Conservation (phyloP, 805 yeast genomes). For the Metschnikowia koreensis region DNA sequence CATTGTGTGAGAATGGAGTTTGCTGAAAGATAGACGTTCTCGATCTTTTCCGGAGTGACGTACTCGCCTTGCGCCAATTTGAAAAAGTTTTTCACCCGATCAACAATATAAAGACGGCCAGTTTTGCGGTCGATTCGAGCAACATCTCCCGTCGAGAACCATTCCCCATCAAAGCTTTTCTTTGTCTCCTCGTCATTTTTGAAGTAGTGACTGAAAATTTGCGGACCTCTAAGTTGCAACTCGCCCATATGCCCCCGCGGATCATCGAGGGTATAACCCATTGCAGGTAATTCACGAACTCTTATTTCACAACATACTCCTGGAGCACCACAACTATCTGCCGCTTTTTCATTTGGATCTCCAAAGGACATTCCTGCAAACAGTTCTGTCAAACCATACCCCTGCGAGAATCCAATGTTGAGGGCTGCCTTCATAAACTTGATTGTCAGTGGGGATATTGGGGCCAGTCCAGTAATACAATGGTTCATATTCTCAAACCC, state of each 20-base stretch:
- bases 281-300: slow-evolving; percentile 59
- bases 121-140: slow-evolving; percentile 21
- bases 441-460: slow-evolving; percentile 61
- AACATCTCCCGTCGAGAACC: slow-evolving; percentile 61
- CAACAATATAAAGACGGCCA: slow-evolving; percentile 57
- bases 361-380: slow-evolving; percentile 52
- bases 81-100: slow-evolving; percentile 77
- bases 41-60: slow-evolving; percentile 74
- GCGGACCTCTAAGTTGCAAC: slow-evolving; percentile 62
- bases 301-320: slow-evolving; percentile 52
- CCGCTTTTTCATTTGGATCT: slow-evolving; percentile 41
- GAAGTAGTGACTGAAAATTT: slow-evolving; percentile 54
- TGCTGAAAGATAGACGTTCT: slow-evolving; percentile 49
- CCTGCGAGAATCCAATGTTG: slow-evolving; percentile 58
- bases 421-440: slow-evolving; percentile 61
- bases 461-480: slow-evolving; percentile 58
- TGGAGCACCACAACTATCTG: slow-evolving; percentile 65
- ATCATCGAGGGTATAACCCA: slow-evolving; percentile 41
- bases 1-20: slow-evolving; percentile 17
- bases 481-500: slow-evolving; percentile 34
- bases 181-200: slow-evolving; percentile 55
- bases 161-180: slow-evolving; percentile 47
- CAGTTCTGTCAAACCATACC: slow-evolving; percentile 73
- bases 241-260: slow-evolving; percentile 52
- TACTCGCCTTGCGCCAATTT: slow-evolving; percentile 56